These are phyloP conservation scores for Eimeria brunetti DNA, from an alignment of 169 alveolate species.

Conservation along the genomic window DNA sequence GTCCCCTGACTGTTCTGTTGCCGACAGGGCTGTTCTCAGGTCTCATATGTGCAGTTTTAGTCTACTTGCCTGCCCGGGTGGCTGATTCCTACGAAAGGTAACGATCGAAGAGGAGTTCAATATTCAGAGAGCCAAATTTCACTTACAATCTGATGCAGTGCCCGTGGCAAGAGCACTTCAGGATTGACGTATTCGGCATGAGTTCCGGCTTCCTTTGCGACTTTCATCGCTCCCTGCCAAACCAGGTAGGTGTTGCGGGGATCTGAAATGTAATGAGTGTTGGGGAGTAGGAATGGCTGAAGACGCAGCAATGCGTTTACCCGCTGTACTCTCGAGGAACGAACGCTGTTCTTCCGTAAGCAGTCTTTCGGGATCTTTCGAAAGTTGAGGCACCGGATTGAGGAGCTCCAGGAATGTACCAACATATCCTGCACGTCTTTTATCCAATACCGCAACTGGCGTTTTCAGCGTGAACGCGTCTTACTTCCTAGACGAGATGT, in stretches of 20 bases:
- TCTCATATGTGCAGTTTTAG: background rate
- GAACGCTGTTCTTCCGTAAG: constrained; percentile 67
- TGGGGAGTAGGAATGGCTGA: background rate
- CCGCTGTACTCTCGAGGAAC: constrained; percentile 54
- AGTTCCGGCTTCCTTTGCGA: constrained; percentile 74
- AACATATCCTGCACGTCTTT: constrained; percentile 40
- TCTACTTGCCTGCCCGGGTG: constrained; percentile 71
- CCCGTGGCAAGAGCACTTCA: constrained; percentile 57
- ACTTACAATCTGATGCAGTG: constrained; percentile 72
- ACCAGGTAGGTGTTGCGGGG: constrained; percentile 73
- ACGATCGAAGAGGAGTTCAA: background rate
- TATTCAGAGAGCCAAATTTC: background rate
- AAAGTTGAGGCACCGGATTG: constrained; percentile 68
- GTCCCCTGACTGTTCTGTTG: constrained; percentile 76
- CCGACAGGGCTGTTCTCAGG: background rate
- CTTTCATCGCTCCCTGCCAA: constrained; percentile 79
- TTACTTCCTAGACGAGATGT: constrained; percentile 63
- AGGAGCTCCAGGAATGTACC: constrained; percentile 64
- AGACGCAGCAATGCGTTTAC: background rate
- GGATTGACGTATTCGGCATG: constrained; percentile 66
- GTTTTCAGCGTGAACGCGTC: background rate
- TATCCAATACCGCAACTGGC: background rate
- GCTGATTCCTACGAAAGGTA: constrained; percentile 33
- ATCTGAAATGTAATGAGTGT: constrained; percentile 21
- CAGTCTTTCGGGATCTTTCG: constrained; percentile 62